Percentiles rank a stretch among this genome's conserved stretches.
Evolutionary conservation across 768 basidiomycete genomes (phyloP).

Genomic region (Filobasidium floriforme): DNA sequence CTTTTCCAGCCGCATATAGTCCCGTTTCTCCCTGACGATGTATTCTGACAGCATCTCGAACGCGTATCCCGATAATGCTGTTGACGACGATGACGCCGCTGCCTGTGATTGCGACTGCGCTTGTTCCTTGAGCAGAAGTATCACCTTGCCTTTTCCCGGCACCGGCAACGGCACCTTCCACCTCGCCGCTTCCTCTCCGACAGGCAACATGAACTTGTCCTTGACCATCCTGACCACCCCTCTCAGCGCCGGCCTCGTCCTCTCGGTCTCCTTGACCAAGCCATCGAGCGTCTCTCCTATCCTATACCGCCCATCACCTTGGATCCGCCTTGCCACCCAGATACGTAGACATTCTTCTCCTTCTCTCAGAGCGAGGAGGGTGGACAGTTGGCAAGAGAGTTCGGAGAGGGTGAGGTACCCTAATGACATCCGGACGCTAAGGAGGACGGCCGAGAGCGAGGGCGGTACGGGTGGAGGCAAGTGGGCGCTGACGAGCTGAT

Average conservation of each 20-base stretch:
- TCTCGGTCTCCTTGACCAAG: conserved; percentile 25
- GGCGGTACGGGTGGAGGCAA: conserved; percentile 11
- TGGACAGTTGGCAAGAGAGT: conserved; percentile 30
- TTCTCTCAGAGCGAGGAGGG: conserved; percentile 27
- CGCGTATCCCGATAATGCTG: conserved; percentile 32
- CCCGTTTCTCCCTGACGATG: conserved; percentile 40
- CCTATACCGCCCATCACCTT: conserved; percentile 37
- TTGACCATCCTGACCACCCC: conserved; percentile 33
- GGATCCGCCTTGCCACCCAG: conserved; percentile 34
- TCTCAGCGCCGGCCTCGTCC: conserved; percentile 33
- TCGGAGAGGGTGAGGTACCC: conserved; percentile 38
- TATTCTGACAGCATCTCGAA: conserved; percentile 41
- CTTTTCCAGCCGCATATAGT: conserved; percentile 37
- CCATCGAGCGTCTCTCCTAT: conserved; percentile 37
- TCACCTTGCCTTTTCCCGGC: conserved; percentile 36
- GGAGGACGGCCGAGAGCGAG: conserved; percentile 30
- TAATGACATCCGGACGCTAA: conserved; percentile 38
- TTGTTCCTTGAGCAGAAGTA: conserved; percentile 27
- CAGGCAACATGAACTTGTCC: conserved; percentile 32
- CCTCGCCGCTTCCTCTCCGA: conserved; percentile 14
- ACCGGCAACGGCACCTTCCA: conserved; percentile 37
- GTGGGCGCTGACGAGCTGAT: not conserved
- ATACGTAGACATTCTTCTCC: conserved; percentile 38
- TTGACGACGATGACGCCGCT: conserved; percentile 11
- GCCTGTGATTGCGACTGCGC: not conserved